Evolutionary conservation across 371 early-diverging fungal genomes (phyloP).

Genomic region (Rhizopus stolonifer): DNA sequence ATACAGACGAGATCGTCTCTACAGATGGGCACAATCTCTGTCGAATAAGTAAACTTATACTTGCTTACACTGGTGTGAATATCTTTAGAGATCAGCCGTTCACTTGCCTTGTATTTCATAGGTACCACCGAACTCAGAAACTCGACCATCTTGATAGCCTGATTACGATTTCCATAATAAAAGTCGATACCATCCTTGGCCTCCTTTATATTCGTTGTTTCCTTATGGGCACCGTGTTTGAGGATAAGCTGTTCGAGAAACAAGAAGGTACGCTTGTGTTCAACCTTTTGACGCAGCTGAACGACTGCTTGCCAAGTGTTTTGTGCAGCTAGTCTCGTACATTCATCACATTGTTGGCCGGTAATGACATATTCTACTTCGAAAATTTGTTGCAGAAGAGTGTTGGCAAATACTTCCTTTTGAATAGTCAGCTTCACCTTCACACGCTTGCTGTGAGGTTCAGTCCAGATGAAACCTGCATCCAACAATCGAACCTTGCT

Average conservation of each 20-base stretch:
- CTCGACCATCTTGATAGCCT: constrained; percentile 96
- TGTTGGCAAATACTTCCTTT: constrained; percentile 94
- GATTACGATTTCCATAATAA: constrained; percentile 88
- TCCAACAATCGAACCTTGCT: constrained; percentile 94
- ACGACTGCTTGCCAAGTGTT: constrained; percentile 99
- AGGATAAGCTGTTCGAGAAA: constrained; percentile 98
- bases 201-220: constrained; percentile 98
- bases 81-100: constrained; percentile 97
- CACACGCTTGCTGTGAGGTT: constrained; percentile 94
- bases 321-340: constrained; percentile 97
- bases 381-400: constrained; percentile 94
- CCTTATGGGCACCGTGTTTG: constrained; percentile 95
- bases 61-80: constrained; percentile 91
- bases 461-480: constrained; percentile 99
- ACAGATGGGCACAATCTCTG: constrained; percentile 97
- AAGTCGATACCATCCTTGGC: constrained; percentile 99
- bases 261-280: constrained; percentile 97
- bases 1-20: constrained; percentile 96
- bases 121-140: constrained; percentile 92
- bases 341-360: constrained; percentile 96
- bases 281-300: constrained; percentile 98
- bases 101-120: constrained; percentile 84
- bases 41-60: constrained; percentile 90
- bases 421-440: constrained; percentile 97
- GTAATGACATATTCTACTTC: constrained; percentile 95